Conservation (phyloP, 2,329 filamentous ascomycete genomes). For the Penicillium sp. region DNA sequence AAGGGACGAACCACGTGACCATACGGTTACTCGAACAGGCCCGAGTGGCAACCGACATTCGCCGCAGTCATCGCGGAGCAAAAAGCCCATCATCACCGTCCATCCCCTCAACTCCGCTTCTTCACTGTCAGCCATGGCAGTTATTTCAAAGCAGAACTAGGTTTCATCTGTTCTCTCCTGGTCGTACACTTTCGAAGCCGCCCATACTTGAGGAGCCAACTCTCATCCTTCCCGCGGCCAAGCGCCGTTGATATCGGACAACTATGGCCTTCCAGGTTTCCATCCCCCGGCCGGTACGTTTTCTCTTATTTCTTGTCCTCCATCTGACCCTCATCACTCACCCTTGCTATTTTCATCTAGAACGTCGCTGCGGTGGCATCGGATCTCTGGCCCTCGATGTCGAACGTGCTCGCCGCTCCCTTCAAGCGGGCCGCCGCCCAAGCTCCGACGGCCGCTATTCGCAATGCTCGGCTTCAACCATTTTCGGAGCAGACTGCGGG, state of each 20-base stretch:
- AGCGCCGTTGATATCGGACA: constrained; percentile 39
- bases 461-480: constrained; percentile 16
- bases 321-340: constrained; percentile 13
- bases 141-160: constrained; percentile 13
- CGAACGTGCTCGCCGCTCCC: constrained; percentile 39
- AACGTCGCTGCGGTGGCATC: constrained; percentile 46
- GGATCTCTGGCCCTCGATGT: constrained; percentile 48
- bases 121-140: constrained; percentile 29
- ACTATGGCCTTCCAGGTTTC: constrained; percentile 56
- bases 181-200: background rate
- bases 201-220: constrained; percentile 18
- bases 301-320: background rate
- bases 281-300: constrained; percentile 49
- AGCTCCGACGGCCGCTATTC: constrained; percentile 15
- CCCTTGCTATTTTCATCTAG: constrained; percentile 33
- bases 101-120: constrained; percentile 13
- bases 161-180: constrained; percentile 4
- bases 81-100: constrained; percentile 22
- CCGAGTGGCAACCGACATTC: constrained; percentile 35
- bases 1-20: constrained; percentile 24
- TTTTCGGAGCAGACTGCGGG: constrained; percentile 17
- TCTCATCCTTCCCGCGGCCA: constrained; percentile 32
- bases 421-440: constrained; percentile 36
- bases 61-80: constrained; percentile 32
- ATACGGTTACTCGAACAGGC: constrained; percentile 22